Evolutionary conservation across 2,329 filamentous ascomycete genomes (phyloP), one percentile per base, ranked within the genome.

Genomic region (Elsinoe ampelina): DNA sequence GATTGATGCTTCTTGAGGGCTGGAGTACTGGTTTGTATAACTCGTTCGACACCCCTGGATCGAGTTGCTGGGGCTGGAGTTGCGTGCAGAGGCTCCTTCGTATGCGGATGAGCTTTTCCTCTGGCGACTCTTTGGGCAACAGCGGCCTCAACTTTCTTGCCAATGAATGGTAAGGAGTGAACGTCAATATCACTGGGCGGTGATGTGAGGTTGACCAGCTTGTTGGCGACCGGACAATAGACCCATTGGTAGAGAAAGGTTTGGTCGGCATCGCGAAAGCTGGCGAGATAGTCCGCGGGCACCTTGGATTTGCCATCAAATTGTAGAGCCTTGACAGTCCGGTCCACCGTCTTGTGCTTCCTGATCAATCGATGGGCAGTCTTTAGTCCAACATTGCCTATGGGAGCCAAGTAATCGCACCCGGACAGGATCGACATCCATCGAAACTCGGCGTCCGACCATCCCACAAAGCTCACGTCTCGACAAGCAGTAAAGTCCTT

Each of bases 161-260:
- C 95, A 61, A 98, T 89, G 64, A 86, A 97, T 1, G 86, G 80
- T 78, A 95, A 84, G 41, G 86, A 80, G 8, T 83, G 80, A 0
- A 84, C 74, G 20, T 84, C 80, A 19, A 89, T 69, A 3, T 81
- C 81, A 5, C 79, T 73, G 0, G 82, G 80, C 0, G 85, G 79
- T 12, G 82, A 76, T 1, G 84, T 93, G 58, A 95, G 77, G 59
- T 89, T 84, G 39, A 95, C 87, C 43, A 97, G 72, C 60, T 82
- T 75, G 58, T 84, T 77, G 41, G 80, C 77, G 36, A 77, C 74
- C 0, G 92, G 90, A 68, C 92, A 97, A 69, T 88, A 98, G 2
- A 97, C 92, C 72, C 93, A 87, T 73, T 96, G 93, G 66, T 97
- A 87, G 15, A 96, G 73, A 66, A 98, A 98, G 0, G 93, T 97